Conservation (phyloP, 23 red algal genomes). For the Agarophyton chilense region DNA sequence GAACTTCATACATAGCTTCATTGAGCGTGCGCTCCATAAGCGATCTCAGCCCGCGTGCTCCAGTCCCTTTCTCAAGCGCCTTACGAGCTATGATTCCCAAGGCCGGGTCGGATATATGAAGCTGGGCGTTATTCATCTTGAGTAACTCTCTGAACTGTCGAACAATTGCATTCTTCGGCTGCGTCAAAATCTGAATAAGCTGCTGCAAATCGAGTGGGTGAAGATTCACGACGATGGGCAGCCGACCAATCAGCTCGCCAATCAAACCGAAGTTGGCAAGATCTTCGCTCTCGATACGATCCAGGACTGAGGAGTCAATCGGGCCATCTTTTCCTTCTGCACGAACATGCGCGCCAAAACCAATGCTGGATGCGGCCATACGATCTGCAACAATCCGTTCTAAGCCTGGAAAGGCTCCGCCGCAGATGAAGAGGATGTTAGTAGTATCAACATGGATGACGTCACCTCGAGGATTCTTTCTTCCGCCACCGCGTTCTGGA, state of each 20-base stretch:
- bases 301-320: constrained; percentile 57
- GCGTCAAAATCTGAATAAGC: constrained; percentile 85
- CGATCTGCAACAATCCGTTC: constrained; percentile 89
- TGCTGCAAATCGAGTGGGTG: constrained; percentile 82
- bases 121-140: constrained; percentile 81
- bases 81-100: constrained; percentile 74
- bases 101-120: constrained; percentile 86
- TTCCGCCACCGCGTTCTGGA: constrained; percentile 85
- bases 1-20: constrained; percentile 82
- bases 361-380: constrained; percentile 78
- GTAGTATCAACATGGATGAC: constrained; percentile 84
- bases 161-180: constrained; percentile 96
- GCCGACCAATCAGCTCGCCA: constrained; percentile 91
- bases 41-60: constrained; percentile 85
- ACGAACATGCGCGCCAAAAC: constrained; percentile 87
- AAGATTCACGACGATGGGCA: constrained; percentile 85
- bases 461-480: constrained; percentile 78
- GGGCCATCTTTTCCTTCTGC: constrained; percentile 52
- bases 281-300: constrained; percentile 86
- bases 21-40: constrained; percentile 90
- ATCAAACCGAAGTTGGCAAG: constrained; percentile 88
- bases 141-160: constrained; percentile 89
- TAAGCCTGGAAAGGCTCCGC: constrained; percentile 92
- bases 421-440: constrained; percentile 98
- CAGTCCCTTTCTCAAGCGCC: constrained; percentile 88